Evolutionary conservation across 805 yeast species (phyloP), one percentile per base, ranked within the genome.

Genomic region (Geotrichum ghanense): DNA sequence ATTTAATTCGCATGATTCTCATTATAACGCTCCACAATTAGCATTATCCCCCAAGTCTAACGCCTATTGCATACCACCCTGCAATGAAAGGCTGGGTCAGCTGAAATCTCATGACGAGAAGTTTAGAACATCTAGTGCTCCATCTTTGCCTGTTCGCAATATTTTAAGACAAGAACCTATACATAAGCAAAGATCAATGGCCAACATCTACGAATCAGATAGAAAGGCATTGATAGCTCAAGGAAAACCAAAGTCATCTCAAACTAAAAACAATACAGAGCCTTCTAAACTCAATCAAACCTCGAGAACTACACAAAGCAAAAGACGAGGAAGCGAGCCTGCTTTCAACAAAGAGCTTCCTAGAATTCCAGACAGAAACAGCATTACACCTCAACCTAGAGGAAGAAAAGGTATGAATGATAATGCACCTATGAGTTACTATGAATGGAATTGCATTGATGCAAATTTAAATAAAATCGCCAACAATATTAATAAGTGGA

Each of bases 361-460:
- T 19, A 31, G 17, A 4, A 31, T 31, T 12, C 37, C 37, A 5
- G 5, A 6, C 5, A 4, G 6, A 6, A 4, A 6, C 12, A 12
- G 37, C 16, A 6, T 19, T 31, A 5, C 37, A 10, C 5, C 5
- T 31, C 19, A 31, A 12, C 37, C 14, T 5, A 31, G 37, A 31
- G 37, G 37, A 10, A 16, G 37, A n/a, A 31, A 31, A 12, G 37
- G 37, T n/a, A 31, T 4, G 5, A 31, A 5, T n/a, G 37, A 31
- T 5, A 31, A 31, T 6, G 12, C 37, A 6, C 37, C 37, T 10
- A 31, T 31, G 37, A 31, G 37, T 31, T 31, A 31, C 14, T 31
- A 31, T 31, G 37, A 31, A 19, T 31, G 37, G 37, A n/a, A 31
- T 31, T 31, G 37, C 14, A 31, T 31, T 31, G 37, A 31, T 31